phyloP scores from a whole-genome alignment of 495 filamentous ascomycete species.

The Neurospora sp. region DNA sequence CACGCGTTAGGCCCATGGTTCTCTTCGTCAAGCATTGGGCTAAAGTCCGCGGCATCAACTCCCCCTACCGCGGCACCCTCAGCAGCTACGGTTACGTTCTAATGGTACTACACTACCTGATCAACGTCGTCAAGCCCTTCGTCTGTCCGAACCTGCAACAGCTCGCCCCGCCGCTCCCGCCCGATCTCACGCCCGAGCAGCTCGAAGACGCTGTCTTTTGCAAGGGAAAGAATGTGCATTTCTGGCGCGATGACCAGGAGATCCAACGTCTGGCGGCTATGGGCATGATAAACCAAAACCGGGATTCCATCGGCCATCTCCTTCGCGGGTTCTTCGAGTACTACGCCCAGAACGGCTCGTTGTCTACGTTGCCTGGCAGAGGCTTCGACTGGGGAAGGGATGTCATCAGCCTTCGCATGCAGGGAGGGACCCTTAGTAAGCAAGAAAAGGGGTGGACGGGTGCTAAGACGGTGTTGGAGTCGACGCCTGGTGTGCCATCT shows the following conservation, averaged over 20 bases:
- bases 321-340: slow-evolving; percentile 76
- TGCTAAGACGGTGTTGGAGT: slow-evolving; percentile 46
- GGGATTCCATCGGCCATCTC: slow-evolving; percentile 50
- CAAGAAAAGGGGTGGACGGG: slow-evolving; percentile 66
- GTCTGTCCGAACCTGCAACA: slow-evolving; percentile 71
- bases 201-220: slow-evolving; percentile 32
- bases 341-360: slow-evolving; percentile 46
- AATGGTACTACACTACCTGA: slow-evolving; percentile 84
- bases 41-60: slow-evolving; percentile 69
- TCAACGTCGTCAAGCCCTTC: slow-evolving; percentile 66
- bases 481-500: slow-evolving; percentile 5
- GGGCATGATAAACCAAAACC: slow-evolving; percentile 48
- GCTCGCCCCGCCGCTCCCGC: slow-evolving; percentile 33
- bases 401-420: slow-evolving; percentile 60
- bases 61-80: slow-evolving; percentile 68
- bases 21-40: slow-evolving; percentile 82
- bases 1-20: slow-evolving; percentile 61
- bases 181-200: slow-evolving; percentile 28
- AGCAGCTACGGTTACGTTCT: slow-evolving; percentile 84
- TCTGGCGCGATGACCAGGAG: slow-evolving; percentile 57
- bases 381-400: slow-evolving; percentile 64
- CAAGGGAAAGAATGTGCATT: slow-evolving; percentile 50
- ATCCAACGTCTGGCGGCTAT: slow-evolving; percentile 42
- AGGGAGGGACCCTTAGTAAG: slow-evolving; percentile 58
- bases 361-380: slow-evolving; percentile 25